Base-by-base conservation (phyloP, 148 eudicot species). In the Cornus suecica region DNA sequence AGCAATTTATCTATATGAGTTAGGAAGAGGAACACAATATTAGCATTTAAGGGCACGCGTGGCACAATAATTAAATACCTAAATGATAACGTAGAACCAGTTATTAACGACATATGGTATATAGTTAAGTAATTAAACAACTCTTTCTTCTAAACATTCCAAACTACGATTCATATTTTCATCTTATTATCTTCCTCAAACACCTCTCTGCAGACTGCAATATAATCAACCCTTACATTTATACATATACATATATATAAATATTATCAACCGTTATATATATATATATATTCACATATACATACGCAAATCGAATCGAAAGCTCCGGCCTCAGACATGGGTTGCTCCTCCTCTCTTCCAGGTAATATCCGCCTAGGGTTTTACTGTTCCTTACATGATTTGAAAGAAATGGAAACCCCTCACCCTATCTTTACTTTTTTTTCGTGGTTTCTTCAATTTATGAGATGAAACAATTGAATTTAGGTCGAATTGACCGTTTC, bases 311-410 rank as follows among this genome's bases (percentile, higher is more conserved):
- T 6, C 5, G 1, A 26, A 45, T 28, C 0, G 23, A 23, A n/a
- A 34, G 60, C 10, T 22, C 20, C 27, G 8, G 28, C 60, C 60
- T 74, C 76, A 8, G 37, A 64, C 65, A 85, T 85, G 88, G 88
- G 88, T 69, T 85, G 88, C 74, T 77, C 88, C 70, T 74, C 88
- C 73, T 85, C 88, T 60, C 77, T 85, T 52, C 88, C 88, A 77
- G 85, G 88, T 74, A 74, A 41, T 68, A 11, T 5, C 28, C 18
- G 9, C 78, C 15, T 29, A 20, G 71, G 72, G 76, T 66, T 76
- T 72, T 75, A n/a, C 76, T 75, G 41, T n/a, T 26, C 14, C 18
- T 25, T 64, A 3, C n/a, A 29, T 37, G 8, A 11, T 10, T 37
- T 10, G 20, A 11, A 22, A 1, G 61, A 24, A 0, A 14, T n/a